Evolutionary conservation across 2,329 filamentous ascomycete species (phyloP).

Genomic region (Exophiala lecanii-corni): DNA sequence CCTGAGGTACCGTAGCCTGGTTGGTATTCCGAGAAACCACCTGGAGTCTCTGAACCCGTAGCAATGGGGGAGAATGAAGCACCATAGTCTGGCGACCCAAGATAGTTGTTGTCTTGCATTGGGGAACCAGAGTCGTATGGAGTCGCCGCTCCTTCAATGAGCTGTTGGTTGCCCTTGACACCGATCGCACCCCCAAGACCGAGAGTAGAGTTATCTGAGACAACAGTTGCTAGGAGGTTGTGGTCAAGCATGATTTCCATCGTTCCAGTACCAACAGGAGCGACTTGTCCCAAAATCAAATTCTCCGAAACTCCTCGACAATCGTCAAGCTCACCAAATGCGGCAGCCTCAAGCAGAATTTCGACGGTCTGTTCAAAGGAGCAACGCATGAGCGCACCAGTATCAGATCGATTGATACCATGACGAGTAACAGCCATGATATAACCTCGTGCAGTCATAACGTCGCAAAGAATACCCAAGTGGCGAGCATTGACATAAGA

Average conservation of each 20-base stretch:
- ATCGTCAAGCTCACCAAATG: conserved; percentile 91
- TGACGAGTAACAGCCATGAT: conserved; percentile 96
- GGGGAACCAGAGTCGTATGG: conserved; percentile 77
- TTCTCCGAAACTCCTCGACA: conserved; percentile 98
- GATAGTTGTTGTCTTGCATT: conserved; percentile 55
- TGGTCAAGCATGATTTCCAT: conserved; percentile 92
- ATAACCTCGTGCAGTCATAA: conserved; percentile 93
- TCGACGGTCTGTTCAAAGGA: conserved; percentile 99
- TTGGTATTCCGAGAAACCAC: conserved; percentile 61
- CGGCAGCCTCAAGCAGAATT: conserved; percentile 92
- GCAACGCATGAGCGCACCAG: conserved; percentile 97
- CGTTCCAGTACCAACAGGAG: conserved; percentile 93
- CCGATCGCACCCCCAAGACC: conserved; percentile 76
- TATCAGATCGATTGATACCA: conserved; percentile 96
- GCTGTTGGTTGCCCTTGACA: conserved; percentile 48
- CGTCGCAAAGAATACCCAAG: conserved; percentile 88
- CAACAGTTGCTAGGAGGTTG: conserved; percentile 91
- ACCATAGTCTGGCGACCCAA: conserved; percentile 60
- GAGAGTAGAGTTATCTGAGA: conserved; percentile 84
- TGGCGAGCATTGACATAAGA: conserved; percentile 99
- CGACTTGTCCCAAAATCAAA: conserved; percentile 95
- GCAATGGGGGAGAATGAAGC: conserved; percentile 68
- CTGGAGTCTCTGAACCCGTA: conserved; percentile 59
- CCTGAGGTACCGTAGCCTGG: conserved; percentile 58
- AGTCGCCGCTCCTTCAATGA: conserved; percentile 74